A percentile compares a stretch with the other conserved stretches of the same genome.
These are phyloP conservation scores for Lasiodiplodia citricola DNA, from an alignment of 2,329 filamentous ascomycete genomes.

Conservation along the genomic window DNA sequence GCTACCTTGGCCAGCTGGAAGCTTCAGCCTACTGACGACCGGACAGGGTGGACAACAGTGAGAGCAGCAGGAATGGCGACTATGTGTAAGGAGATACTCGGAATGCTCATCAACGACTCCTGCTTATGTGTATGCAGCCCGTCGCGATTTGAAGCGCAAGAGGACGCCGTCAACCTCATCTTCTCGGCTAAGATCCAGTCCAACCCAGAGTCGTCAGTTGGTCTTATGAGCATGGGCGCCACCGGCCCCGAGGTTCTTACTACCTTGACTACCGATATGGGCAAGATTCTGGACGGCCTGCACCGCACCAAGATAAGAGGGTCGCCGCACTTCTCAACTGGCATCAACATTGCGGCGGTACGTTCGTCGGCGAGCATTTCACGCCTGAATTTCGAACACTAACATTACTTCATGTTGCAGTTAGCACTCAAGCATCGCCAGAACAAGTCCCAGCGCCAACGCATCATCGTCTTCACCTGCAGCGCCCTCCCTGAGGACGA, in stretches of 20 bases:
- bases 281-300: conserved; percentile 90
- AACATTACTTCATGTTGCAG: conserved; percentile 52
- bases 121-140: conserved; percentile 60
- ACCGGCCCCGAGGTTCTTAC: conserved; percentile 97
- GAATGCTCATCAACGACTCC: conserved; percentile 28
- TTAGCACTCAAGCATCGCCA: conserved; percentile 96
- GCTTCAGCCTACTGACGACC: conserved; percentile 32
- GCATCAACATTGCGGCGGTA: conserved; percentile 94
- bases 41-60: conserved; percentile 90
- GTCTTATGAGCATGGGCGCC: conserved; percentile 98
- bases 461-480: conserved; percentile 96
- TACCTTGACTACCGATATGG: conserved; percentile 93
- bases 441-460: conserved; percentile 95
- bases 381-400: background rate
- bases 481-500: conserved; percentile 89
- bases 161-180: conserved; percentile 91
- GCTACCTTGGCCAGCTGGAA: conserved; percentile 22
- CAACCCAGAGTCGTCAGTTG: conserved; percentile 96
- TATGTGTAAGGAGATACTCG: conserved; percentile 60
- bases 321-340: conserved; percentile 84
- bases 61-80: conserved; percentile 97
- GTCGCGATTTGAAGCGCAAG: conserved; percentile 93
- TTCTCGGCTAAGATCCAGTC: conserved; percentile 95
- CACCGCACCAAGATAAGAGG: conserved; percentile 95
- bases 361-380: conserved; percentile 40